phyloP scores from a whole-genome alignment of 2,329 filamentous ascomycete genomes.

The Aspergillus fumigatiaffinis region DNA sequence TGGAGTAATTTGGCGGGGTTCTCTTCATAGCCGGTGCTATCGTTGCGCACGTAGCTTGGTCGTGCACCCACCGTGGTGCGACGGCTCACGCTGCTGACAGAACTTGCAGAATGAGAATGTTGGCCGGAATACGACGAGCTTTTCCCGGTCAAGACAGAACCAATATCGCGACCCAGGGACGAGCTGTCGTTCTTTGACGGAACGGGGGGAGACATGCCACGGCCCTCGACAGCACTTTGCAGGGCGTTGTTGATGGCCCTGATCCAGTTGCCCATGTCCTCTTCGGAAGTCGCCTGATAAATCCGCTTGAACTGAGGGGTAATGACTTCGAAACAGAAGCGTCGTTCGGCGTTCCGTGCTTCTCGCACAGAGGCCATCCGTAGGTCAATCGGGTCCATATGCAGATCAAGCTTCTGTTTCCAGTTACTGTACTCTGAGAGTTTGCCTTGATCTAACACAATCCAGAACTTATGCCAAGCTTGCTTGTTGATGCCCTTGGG shows the following conservation, averaged over 20 bases:
- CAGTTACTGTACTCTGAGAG: constrained; percentile 98
- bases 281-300: constrained; percentile 95
- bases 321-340: constrained; percentile 98
- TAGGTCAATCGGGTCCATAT: constrained; percentile 96
- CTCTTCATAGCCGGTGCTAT: constrained; percentile 72
- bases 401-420: constrained; percentile 94
- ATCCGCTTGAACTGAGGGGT: constrained; percentile 94
- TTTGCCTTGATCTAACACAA: constrained; percentile 93
- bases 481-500: constrained; percentile 94
- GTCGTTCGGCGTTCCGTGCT: constrained; percentile 85
- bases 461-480: constrained; percentile 99
- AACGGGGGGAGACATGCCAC: constrained; percentile 50
- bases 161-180: constrained; percentile 77
- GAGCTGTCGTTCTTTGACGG: constrained; percentile 47
- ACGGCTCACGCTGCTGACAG: constrained; percentile 63
- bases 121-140: constrained; percentile 62
- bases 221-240: constrained; percentile 89
- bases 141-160: constrained; percentile 89
- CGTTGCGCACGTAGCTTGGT: constrained; percentile 65
- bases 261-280: constrained; percentile 98
- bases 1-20: constrained; percentile 82
- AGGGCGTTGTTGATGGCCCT: constrained; percentile 93
- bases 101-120: constrained; percentile 43
- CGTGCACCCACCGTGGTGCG: constrained; percentile 89
- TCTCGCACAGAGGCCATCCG: constrained; percentile 96